Evolutionary conservation across 2,329 filamentous ascomycete genomes (phyloP), one percentile per base, ranked within the genome.

Genomic region (Diaporthe sp.): DNA sequence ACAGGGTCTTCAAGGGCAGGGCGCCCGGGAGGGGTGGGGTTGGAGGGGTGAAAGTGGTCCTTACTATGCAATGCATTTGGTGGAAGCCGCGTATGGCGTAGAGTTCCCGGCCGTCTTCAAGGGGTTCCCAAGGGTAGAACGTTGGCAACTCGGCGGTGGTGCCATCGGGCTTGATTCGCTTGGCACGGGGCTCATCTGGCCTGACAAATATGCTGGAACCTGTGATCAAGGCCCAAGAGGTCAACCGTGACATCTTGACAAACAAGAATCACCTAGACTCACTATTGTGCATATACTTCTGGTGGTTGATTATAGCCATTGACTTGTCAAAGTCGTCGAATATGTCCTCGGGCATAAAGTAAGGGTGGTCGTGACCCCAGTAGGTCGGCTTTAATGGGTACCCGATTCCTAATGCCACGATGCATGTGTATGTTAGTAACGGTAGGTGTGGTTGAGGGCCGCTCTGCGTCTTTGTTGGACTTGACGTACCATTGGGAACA

Each of bases 41-140:
- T 31, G 31, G 34, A 10, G 34, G 1, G 17, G 7, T 10, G 15
- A 46, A 37, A 9, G 28, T 34, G 28, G 31, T 25, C 3, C 62
- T 25, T 53, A 68, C 62, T 68, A 68, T 68, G 62, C 62, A 68
- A 25, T 68, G 62, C 62, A 68, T 68, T 53, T 68, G 62, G 62
- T 68, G 62, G 44, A 68, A 68, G 6, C 28, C 62, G 31, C 62
- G 62, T 4, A 68, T 51, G 46, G 22, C 62, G 46, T 68, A 68
- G 13, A 68, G 10, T 37, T 68, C 46, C 31, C 62, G 37, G 46
- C 62, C 62, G 46, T 68, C 62, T 19, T 53, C 44, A 7, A 37
- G 62, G 12, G 28, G 44, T 4, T 68, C 62, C 62, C 62, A 68
- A 39, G 62, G 62, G 22, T 22, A 68, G 31, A 68, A 68, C 4